These are phyloP conservation scores for Ensete glaucum DNA, from an alignment of 176 grass and related monocot genomes.

Conservation along the genomic window DNA sequence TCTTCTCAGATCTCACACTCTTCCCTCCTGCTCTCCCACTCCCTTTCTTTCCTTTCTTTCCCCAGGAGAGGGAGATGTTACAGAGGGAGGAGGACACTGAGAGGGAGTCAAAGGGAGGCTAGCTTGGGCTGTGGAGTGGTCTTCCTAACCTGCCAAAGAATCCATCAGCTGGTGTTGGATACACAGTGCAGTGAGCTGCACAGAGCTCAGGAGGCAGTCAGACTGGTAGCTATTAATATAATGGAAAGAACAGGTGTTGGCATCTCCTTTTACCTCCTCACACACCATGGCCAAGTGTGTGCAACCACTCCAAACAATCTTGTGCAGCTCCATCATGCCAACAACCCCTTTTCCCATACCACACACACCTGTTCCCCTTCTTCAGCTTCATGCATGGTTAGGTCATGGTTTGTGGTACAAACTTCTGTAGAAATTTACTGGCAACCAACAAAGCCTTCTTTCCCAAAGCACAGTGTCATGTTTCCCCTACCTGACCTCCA, in stretches of 20 bases:
- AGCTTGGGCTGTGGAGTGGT: not conserved
- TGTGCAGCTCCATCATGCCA: not conserved
- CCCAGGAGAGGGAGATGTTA: not conserved
- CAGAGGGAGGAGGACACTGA: not conserved
- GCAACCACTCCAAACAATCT: not conserved
- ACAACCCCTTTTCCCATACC: no score
- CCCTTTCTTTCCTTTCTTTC: not conserved
- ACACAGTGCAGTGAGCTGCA: not conserved
- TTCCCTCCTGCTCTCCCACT: slow-evolving; percentile 19
- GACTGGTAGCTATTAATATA: not conserved
- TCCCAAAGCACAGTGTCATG: no score
- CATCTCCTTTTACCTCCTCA: not conserved
- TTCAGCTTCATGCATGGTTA: no score
- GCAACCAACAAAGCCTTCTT: no score
- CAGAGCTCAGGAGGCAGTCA: not conserved
- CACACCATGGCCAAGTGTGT: not conserved
- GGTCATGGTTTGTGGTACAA: no score
- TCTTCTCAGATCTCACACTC: slow-evolving; percentile 29
- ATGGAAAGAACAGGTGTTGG: not conserved
- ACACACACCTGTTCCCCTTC: no score
- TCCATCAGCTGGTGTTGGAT: not conserved
- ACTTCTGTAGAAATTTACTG: no score
- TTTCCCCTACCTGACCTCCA: no score
- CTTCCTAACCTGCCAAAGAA: not conserved
- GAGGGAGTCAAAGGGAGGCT: not conserved